Percentiles rank a stretch among this genome's conserved stretches.
Evolutionary conservation across 2,329 filamentous ascomycete genomes (phyloP).

Genomic region (Scorias spongiosa): DNA sequence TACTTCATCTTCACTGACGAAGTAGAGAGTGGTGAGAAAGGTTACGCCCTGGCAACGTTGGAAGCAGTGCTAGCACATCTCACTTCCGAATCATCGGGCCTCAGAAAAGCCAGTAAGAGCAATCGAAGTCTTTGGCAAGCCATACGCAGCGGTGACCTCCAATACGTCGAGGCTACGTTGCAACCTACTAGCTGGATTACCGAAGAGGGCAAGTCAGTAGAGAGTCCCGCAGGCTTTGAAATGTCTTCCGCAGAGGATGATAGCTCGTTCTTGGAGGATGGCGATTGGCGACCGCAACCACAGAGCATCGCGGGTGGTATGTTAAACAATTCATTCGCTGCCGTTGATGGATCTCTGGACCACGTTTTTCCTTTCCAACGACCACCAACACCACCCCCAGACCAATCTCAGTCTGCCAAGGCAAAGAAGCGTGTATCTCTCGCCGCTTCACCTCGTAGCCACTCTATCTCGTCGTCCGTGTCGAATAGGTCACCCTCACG

Average conservation of each 20-base stretch:
- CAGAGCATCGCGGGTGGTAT: not conserved
- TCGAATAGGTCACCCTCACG: conserved; percentile 58
- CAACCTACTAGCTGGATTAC: conserved; percentile 37
- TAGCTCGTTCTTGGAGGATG: not conserved
- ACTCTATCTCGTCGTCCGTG: conserved; percentile 71
- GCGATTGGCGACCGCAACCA: not conserved
- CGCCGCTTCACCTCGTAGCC: conserved; percentile 58
- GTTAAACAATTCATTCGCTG: conserved; percentile 10
- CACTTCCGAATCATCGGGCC: conserved; percentile 60
- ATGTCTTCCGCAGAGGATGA: conserved; percentile 1
- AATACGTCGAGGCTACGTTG: conserved; percentile 62
- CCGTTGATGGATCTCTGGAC: conserved; percentile 38
- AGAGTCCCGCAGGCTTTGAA: conserved; percentile 1
- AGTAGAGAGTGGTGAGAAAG: conserved; percentile 89
- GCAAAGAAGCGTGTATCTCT: conserved; percentile 67
- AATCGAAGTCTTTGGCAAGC: conserved; percentile 86
- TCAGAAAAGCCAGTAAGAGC: conserved; percentile 70
- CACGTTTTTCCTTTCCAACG: conserved; percentile 89
- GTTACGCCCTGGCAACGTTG: conserved; percentile 89
- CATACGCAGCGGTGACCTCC: conserved; percentile 58
- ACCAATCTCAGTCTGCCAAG: conserved; percentile 33
- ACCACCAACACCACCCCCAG: conserved; percentile 33
- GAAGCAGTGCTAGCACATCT: conserved; percentile 89
- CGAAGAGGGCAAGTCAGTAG: not conserved
- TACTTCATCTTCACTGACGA: conserved; percentile 98